Base-by-base conservation (phyloP, 495 filamentous ascomycete genomes). In the Trichoderma erinaceum region DNA sequence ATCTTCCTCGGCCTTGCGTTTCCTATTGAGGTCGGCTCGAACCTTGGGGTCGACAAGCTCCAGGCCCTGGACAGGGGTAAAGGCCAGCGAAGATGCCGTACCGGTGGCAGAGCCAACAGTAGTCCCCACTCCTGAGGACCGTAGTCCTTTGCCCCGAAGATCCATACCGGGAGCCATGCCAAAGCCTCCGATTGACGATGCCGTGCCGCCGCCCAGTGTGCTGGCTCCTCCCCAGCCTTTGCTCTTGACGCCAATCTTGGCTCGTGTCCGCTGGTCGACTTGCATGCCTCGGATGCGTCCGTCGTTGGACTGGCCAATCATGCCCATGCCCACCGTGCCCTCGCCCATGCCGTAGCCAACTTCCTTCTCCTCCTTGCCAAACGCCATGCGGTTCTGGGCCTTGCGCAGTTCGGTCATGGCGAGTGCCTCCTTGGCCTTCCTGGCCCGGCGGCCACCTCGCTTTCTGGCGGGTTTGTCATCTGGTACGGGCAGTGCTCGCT, bases 321-420 rank as follows among this genome's bases (percentile, higher is more conserved):
- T 98, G 65, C 95, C 95, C 71, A 99, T 77, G 32, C 95, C 95
- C 68, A 89, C 87, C 6, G 94, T 97, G 69, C 87, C 86, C 69
- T 97, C 92, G 38, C 94, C 91, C 12, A 86, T 86, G 16, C 93
- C 95, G 75, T 96, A 98, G 16, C 95, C 95, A 23, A 95, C 90
- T 78, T 99, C 95, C 70, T 89, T 87, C 76, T 99, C 95, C 73
- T 98, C 95, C 73, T 96, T 95, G 65, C 94, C 94, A 71, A 99
- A 99, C 0, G 90, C 92, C 84, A 99, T 89, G 27, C 95, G 87
- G 78, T 99, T 99, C 78, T 97, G 94, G 10, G 93, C 92, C 74
- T 98, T 98, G 67, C 93, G 90, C 41, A 99, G 81, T 67, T 99
- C 95, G 2, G 95, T 99, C 93, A 97, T 96, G 68, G 95, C 94